Percentiles rank a stretch among this genome's conserved stretches.
These are phyloP conservation scores for Penicillium sp. DNA, from an alignment of 2,329 filamentous ascomycete species.

Conservation along the genomic window DNA sequence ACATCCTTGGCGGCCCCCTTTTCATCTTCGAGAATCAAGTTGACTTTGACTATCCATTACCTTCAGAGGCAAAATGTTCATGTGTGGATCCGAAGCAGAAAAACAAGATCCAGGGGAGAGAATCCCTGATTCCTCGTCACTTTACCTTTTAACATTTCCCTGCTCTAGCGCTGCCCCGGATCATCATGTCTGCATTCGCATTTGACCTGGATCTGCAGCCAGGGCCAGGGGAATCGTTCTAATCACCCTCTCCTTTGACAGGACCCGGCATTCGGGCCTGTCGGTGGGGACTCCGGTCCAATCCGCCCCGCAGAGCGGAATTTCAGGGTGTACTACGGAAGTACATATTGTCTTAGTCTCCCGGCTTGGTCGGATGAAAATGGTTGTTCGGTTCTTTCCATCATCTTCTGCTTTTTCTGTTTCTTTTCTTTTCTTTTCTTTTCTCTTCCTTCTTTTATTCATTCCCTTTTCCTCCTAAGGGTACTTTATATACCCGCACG, in stretches of 20 bases:
- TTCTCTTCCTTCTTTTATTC: background rate
- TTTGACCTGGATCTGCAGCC: background rate
- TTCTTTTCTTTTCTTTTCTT: constrained; percentile 2
- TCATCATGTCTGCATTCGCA: constrained; percentile 7
- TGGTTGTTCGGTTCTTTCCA: constrained; percentile 5
- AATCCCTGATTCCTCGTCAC: background rate
- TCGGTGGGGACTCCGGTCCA: constrained; percentile 12
- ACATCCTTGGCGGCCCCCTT: background rate
- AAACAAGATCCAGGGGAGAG: constrained; percentile 4
- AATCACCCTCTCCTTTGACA: background rate
- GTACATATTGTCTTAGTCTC: background rate
- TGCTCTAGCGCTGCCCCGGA: constrained; percentile 1
- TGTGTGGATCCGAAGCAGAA: constrained; percentile 1
- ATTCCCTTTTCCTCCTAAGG: background rate
- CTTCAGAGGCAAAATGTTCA: background rate
- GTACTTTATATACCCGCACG: constrained; percentile 3
- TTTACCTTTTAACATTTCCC: background rate
- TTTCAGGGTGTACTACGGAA: background rate
- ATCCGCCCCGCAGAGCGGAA: constrained; percentile 12
- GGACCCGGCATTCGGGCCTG: constrained; percentile 2
- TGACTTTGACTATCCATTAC: background rate
- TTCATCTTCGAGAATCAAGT: background rate
- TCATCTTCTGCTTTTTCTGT: background rate
- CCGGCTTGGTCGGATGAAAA: constrained; percentile 11
- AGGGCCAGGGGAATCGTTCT: background rate